Evolutionary conservation across 2,329 filamentous ascomycete genomes (phyloP).

Genomic region (Coccinonectria pachysandricola): DNA sequence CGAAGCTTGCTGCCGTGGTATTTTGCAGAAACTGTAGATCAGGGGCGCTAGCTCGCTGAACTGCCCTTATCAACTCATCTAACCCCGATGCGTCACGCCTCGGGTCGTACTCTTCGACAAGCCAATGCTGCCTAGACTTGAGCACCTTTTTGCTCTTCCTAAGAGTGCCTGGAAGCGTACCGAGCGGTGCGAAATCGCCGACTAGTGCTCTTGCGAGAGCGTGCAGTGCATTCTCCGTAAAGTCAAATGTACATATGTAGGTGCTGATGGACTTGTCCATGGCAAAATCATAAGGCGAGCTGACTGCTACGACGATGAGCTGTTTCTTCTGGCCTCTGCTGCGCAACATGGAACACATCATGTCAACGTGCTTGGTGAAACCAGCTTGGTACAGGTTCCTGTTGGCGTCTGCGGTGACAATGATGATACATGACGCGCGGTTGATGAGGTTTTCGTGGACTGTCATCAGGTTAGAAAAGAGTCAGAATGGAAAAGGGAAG

Average conservation of each 20-base stretch:
- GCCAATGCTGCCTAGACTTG: conserved; percentile 89
- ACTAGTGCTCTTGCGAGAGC: conserved; percentile 76
- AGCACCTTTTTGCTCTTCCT: conserved; percentile 78
- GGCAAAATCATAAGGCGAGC: conserved; percentile 92
- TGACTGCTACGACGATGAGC: conserved; percentile 82
- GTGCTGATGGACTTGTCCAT: conserved; percentile 85
- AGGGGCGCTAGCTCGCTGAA: conserved; percentile 57
- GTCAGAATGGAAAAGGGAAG: conserved; percentile 2
- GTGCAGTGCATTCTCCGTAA: conserved; percentile 83
- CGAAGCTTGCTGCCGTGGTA: conserved; percentile 64
- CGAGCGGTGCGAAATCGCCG: conserved; percentile 55
- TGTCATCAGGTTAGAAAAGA: conserved; percentile 5
- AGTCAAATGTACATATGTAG: conserved; percentile 93
- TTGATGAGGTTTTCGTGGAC: conserved; percentile 91
- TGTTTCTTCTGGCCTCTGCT: conserved; percentile 76
- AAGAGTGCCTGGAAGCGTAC: conserved; percentile 60
- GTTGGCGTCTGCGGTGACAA: conserved; percentile 89
- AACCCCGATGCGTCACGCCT: conserved; percentile 65
- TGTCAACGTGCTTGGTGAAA: conserved; percentile 91
- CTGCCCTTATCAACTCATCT: conserved; percentile 60
- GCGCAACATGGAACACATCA: conserved; percentile 82
- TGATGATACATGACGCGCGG: conserved; percentile 75
- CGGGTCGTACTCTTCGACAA: conserved; percentile 80
- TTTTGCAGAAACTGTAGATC: conserved; percentile 60
- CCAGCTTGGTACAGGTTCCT: conserved; percentile 87